phyloP scores from a whole-genome alignment of 1,284 basidiomycete species.

The Trichosporon asahii region DNA sequence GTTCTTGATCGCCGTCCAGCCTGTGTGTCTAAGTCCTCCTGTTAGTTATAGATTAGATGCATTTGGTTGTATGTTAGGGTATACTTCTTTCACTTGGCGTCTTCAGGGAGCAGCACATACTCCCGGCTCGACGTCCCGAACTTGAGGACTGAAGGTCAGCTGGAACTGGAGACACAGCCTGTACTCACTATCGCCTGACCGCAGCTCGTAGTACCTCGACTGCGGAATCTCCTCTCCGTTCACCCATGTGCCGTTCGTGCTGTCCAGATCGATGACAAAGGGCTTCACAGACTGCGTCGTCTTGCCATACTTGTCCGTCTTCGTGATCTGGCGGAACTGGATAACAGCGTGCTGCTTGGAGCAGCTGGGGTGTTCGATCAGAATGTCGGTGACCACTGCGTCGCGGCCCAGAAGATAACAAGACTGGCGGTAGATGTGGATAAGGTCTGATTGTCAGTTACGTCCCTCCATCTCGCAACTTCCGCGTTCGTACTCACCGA shows the following conservation, averaged over 20 bases:
- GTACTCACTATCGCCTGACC: slow-evolving; percentile 73
- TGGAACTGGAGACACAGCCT: neutral
- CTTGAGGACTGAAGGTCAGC: slow-evolving; percentile 67
- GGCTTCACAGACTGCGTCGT: slow-evolving; percentile 79
- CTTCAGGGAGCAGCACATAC: slow-evolving; percentile 83
- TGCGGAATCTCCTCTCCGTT: slow-evolving; percentile 81
- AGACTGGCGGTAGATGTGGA: slow-evolving; percentile 88
- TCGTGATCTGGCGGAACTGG: slow-evolving; percentile 82
- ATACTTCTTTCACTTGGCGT: slow-evolving; percentile 51
- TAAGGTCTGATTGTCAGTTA: slow-evolving; percentile 61
- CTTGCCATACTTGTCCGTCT: slow-evolving; percentile 83
- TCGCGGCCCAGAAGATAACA: slow-evolving; percentile 93
- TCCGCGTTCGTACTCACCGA: slow-evolving; percentile 61
- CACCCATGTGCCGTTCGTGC: slow-evolving; percentile 89
- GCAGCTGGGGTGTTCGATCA: slow-evolving; percentile 90
- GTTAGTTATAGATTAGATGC: neutral
- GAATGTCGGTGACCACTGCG: slow-evolving; percentile 76
- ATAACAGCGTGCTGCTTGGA: slow-evolving; percentile 98
- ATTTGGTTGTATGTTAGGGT: neutral
- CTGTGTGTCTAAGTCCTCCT: slow-evolving; percentile 1
- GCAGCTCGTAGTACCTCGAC: slow-evolving; percentile 86
- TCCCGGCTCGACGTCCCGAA: slow-evolving; percentile 82
- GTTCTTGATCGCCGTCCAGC: neutral
- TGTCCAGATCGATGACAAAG: slow-evolving; percentile 93
- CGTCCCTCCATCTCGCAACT: too few species aligned